Evolutionary conservation across 1,139 yeast genomes (phyloP).

Genomic region (Blastobotrys malaysiensis): DNA sequence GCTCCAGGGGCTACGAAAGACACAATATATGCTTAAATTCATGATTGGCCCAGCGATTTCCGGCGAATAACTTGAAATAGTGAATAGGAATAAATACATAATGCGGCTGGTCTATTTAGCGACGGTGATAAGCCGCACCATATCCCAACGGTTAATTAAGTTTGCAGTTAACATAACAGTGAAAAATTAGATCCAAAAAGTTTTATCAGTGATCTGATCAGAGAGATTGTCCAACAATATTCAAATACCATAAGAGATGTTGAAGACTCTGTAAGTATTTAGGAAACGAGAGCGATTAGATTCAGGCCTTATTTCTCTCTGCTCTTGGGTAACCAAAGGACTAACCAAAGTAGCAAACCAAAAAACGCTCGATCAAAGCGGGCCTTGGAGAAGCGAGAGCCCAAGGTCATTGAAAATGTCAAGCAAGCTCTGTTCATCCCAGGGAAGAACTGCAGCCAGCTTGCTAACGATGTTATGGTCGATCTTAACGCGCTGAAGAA

Average conservation of each 20-base stretch:
- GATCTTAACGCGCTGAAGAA: constrained; percentile 89
- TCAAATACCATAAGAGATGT: constrained; percentile 2
- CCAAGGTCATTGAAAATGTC: constrained; percentile 84
- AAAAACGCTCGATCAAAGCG: constrained; percentile 95
- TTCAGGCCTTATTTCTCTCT: no score
- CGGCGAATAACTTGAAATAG: no score
- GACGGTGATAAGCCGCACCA: not conserved
- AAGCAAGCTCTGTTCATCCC: constrained; percentile 90
- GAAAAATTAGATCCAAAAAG: not conserved
- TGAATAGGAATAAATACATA: no score
- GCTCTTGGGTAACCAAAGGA: no score
- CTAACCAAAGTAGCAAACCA: constrained; percentile 48
- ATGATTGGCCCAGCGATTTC: no score
- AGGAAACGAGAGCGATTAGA: not conserved
- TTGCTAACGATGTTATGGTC: constrained; percentile 82
- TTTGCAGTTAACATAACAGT: not conserved
- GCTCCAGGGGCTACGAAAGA: no score
- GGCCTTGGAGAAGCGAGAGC: constrained; percentile 82
- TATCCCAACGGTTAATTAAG: not conserved
- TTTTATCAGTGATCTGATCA: not conserved
- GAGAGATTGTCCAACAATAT: not conserved
- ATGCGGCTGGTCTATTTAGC: no score
- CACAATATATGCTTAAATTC: no score
- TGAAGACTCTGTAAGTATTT: constrained; percentile 9
- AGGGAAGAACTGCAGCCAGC: constrained; percentile 74